Percentiles rank a stretch among this genome's conserved stretches.
Evolutionary conservation across 2,329 filamentous ascomycete genomes (phyloP).

Genomic region (Botrytis squamosa): DNA sequence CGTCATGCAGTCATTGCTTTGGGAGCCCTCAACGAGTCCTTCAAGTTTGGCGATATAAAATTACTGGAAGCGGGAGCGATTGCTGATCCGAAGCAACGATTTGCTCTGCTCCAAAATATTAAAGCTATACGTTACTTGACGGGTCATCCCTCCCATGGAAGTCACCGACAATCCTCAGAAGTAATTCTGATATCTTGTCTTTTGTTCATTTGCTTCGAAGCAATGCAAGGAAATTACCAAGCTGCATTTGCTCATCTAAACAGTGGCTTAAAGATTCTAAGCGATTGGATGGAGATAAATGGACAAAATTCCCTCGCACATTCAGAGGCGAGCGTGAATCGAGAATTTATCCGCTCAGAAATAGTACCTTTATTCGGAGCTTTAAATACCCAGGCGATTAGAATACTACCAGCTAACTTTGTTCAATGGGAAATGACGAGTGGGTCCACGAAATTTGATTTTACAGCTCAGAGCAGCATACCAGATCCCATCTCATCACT

Average conservation of each 20-base stretch:
- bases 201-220: constrained; percentile 29
- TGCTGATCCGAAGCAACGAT: constrained; percentile 41
- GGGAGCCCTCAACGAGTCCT: constrained; percentile 28
- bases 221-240: constrained; percentile 25
- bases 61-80: constrained; percentile 1
- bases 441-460: neutral
- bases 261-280: constrained; percentile 25
- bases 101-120: constrained; percentile 30
- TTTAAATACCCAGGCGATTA: constrained; percentile 8
- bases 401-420: constrained; percentile 6
- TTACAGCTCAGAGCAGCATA: neutral
- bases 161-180: constrained; percentile 3
- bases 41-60: constrained; percentile 17
- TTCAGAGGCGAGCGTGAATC: neutral
- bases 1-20: constrained; percentile 29
- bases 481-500: neutral
- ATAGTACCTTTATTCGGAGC: constrained; percentile 10
- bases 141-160: constrained; percentile 39
- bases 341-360: constrained; percentile 1
- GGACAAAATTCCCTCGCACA: neutral
- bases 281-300: constrained; percentile 1
- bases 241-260: constrained; percentile 27
- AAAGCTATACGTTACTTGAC: constrained; percentile 43
- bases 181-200: constrained; percentile 25
- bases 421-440: neutral